A percentile compares a stretch with the other conserved stretches of the same genome.
Evolutionary conservation across 1,139 yeast genomes (phyloP).

Genomic region (Magnusiomyces tetraspermus): DNA sequence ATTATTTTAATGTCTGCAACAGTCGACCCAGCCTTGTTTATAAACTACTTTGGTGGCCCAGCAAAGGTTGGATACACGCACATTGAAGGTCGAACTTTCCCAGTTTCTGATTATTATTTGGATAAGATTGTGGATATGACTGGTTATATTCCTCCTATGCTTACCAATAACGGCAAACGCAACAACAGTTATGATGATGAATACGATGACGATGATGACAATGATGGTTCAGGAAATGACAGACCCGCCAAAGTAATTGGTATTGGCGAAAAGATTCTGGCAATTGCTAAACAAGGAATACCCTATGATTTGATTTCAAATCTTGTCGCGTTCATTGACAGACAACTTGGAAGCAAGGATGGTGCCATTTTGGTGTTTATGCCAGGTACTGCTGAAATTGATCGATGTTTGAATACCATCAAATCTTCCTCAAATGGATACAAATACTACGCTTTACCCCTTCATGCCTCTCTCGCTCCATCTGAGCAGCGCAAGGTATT

Average conservation of each 20-base stretch:
- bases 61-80: conserved; percentile 39
- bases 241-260: conserved; percentile 11
- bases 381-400: conserved; percentile 88
- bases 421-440: conserved; percentile 18
- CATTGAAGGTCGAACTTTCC: conserved; percentile 89
- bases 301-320: conserved; percentile 63
- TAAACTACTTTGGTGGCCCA: conserved; percentile 45
- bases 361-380: conserved; percentile 81
- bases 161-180: conserved; percentile 7
- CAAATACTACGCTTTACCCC: conserved; percentile 45
- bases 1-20: conserved; percentile 92
- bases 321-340: conserved; percentile 47
- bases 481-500: conserved; percentile 76
- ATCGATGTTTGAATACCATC: conserved; percentile 38
- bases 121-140: conserved; percentile 51
- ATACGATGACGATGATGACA: conserved; percentile 15
- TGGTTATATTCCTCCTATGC: conserved; percentile 28
- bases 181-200: conserved; percentile 18
- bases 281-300: conserved; percentile 36
- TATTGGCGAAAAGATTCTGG: conserved; percentile 31
- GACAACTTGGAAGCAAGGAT: conserved; percentile 36
- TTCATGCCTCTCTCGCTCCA: conserved; percentile 80
- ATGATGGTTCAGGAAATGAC: conserved; percentile 1
- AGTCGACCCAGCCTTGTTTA: conserved; percentile 62
- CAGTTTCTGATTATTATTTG: conserved; percentile 66